Conservation (phyloP, 1,139 yeast species). For the Kodamaea anthophila region DNA sequence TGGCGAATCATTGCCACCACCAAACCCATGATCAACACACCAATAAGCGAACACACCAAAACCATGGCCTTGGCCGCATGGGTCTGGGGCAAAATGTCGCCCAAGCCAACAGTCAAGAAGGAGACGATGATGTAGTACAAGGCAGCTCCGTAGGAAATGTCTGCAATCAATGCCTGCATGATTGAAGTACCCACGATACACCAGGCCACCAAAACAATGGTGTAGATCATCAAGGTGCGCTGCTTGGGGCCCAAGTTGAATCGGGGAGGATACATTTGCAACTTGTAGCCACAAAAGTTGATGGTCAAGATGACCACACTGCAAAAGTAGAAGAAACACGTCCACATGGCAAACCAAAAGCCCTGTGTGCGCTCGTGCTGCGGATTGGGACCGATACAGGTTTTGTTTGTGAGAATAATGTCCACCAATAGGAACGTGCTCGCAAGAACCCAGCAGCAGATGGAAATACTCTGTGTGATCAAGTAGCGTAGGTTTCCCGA, state of each 20-base stretch:
- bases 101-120: slow-evolving; percentile 71
- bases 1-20: slow-evolving; percentile 64
- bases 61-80: slow-evolving; percentile 51
- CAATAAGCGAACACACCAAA: slow-evolving; percentile 59
- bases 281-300: slow-evolving; percentile 56
- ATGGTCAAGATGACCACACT: slow-evolving; percentile 48
- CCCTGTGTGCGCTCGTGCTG: slow-evolving; percentile 47
- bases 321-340: slow-evolving; percentile 51
- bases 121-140: slow-evolving; percentile 69
- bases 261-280: slow-evolving; percentile 58
- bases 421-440: slow-evolving; percentile 45
- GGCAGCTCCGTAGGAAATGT: slow-evolving; percentile 51
- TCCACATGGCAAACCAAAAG: slow-evolving; percentile 69
- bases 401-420: slow-evolving; percentile 28
- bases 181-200: slow-evolving; percentile 59
- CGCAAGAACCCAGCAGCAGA: slow-evolving; percentile 59
- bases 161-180: slow-evolving; percentile 27
- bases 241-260: slow-evolving; percentile 64
- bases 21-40: slow-evolving; percentile 67
- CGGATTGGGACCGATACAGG: slow-evolving; percentile 11
- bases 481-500: slow-evolving; percentile 51
- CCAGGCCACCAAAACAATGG: slow-evolving; percentile 63
- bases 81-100: slow-evolving; percentile 56
- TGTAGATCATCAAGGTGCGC: slow-evolving; percentile 65
- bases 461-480: slow-evolving; percentile 54